phyloP scores from a whole-genome alignment of 2,329 filamentous ascomycete genomes.

The Mycogone perniciosa region DNA sequence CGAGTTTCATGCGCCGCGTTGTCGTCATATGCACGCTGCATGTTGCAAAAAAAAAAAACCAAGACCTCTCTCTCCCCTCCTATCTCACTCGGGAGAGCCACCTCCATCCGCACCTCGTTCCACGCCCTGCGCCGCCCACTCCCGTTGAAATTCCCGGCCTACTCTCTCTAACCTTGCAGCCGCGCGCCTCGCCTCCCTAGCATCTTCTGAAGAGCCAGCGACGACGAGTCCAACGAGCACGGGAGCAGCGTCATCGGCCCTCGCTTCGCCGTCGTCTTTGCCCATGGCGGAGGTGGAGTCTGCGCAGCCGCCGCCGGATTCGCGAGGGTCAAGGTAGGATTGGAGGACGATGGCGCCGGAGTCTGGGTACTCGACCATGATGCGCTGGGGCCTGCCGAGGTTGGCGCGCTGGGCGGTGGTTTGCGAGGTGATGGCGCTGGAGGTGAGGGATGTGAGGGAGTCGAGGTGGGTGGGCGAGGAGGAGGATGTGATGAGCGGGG shows the following conservation, averaged over 20 bases:
- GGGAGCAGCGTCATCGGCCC: slow-evolving; percentile 36
- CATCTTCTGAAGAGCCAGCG: slow-evolving; percentile 41
- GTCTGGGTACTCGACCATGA: slow-evolving; percentile 51
- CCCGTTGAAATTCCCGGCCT: slow-evolving; percentile 48
- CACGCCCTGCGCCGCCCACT: slow-evolving; percentile 36
- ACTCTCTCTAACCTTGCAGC: slow-evolving; percentile 48
- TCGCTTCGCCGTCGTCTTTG: slow-evolving; percentile 15
- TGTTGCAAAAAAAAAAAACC: not conserved
- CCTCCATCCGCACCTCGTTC: slow-evolving; percentile 21
- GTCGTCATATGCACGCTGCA: not conserved
- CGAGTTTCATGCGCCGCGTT: too few relatives aligned
- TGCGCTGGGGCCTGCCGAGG: slow-evolving; percentile 47
- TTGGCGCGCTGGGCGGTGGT: slow-evolving; percentile 47
- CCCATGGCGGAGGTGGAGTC: slow-evolving; percentile 6
- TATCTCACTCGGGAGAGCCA: slow-evolving; percentile 18
- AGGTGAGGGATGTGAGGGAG: slow-evolving; percentile 47
- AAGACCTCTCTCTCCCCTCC: too few relatives aligned
- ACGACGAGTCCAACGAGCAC: slow-evolving; percentile 51
- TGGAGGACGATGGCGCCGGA: slow-evolving; percentile 37
- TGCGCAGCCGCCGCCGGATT: slow-evolving; percentile 15
- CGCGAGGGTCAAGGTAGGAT: slow-evolving; percentile 40
- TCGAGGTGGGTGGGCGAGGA: slow-evolving; percentile 37
- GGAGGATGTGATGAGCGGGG: slow-evolving; percentile 51
- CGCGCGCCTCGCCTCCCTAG: slow-evolving; percentile 46
- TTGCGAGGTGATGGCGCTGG: slow-evolving; percentile 46